Base-by-base conservation (phyloP, 495 filamentous ascomycete genomes). In the Penicillium ucsense region DNA sequence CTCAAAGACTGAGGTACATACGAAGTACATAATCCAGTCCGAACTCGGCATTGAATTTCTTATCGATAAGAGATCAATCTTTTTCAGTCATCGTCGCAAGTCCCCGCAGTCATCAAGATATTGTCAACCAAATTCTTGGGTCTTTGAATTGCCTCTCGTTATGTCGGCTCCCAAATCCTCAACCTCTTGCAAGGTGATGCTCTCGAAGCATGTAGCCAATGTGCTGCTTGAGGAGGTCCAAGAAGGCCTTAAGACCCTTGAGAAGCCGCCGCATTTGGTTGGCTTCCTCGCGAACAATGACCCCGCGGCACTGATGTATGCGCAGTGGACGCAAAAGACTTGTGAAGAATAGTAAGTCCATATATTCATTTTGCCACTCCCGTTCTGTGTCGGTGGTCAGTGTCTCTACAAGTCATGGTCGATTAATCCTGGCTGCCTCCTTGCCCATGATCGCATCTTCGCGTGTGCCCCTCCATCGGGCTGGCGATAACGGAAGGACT, bases 321-420 rank as follows among this genome's bases (percentile, higher is more conserved):
- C 92, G 47, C 85, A 95, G 59, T 95, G 87, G 89, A 95, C 89
- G n/a, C 82, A 84, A 61, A 94, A 94, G 74, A 96, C 92, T 3
- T 95, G 88, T 62, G 75, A 78, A 62, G 89, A 97, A 69, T 89
- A 94, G 91, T 95, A 71, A 82, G 82, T 59, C 47, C 55, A 46
- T 57, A 29, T 46, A 55, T 45, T 46, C 56, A 53, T 35, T 31
- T 50, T 10, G 2, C 8, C 1, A n/a, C 0, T 30, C 4, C 29
- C 8, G 5, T 10, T 10, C 41, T 33, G 45, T 31, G 46, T 53
- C 41, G 29, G 35, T 20, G 20, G 20, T 20, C 20, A 20, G 20
- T 20, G 20, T 20, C 20, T 20, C 20, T 20, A 20, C 20, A 20
- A 20, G 20, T 20, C 1, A 20, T 20, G 20, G 20, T 20, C 20